Conservation (phyloP, 2,329 filamentous ascomycete species). For the Periconia sp. region DNA sequence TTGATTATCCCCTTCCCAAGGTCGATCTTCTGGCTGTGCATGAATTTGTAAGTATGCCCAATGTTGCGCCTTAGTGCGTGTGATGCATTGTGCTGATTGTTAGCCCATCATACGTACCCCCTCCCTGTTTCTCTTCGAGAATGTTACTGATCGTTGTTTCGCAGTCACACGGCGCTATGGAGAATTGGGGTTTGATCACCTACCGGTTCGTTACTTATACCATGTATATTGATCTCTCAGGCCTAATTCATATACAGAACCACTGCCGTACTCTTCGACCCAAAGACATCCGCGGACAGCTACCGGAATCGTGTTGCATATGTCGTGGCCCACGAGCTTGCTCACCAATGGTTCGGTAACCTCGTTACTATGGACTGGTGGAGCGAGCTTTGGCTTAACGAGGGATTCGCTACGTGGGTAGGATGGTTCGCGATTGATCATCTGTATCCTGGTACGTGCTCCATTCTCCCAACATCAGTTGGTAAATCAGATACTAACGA, state of each 20-base stretch:
- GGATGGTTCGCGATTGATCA: constrained; percentile 92
- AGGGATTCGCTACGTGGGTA: constrained; percentile 98
- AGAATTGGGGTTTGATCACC: constrained; percentile 97
- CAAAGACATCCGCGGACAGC: constrained; percentile 82
- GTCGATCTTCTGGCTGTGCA: constrained; percentile 96
- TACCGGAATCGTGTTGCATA: constrained; percentile 96
- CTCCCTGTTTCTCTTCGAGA: background rate
- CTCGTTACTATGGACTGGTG: constrained; percentile 97
- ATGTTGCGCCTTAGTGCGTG: background rate
- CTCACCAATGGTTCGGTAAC: constrained; percentile 95
- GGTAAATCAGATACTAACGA: constrained; percentile 7
- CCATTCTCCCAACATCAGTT: background rate
- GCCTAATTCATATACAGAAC: constrained; percentile 51
- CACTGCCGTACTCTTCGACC: constrained; percentile 94
- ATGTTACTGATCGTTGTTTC: constrained; percentile 44
- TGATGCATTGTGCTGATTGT: constrained; percentile 19
- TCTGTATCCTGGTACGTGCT: constrained; percentile 70
- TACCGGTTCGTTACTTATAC: constrained; percentile 65
- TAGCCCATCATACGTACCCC: constrained; percentile 48
- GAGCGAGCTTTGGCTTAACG: constrained; percentile 87
- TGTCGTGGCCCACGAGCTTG: constrained; percentile 96
- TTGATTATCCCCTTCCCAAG: constrained; percentile 83
- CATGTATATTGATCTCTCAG: background rate
- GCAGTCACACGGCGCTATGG: constrained; percentile 80
- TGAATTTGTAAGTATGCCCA: constrained; percentile 70